Evolutionary conservation across 83 land plant genomes (phyloP).

Genomic region (Thuja plicata): DNA sequence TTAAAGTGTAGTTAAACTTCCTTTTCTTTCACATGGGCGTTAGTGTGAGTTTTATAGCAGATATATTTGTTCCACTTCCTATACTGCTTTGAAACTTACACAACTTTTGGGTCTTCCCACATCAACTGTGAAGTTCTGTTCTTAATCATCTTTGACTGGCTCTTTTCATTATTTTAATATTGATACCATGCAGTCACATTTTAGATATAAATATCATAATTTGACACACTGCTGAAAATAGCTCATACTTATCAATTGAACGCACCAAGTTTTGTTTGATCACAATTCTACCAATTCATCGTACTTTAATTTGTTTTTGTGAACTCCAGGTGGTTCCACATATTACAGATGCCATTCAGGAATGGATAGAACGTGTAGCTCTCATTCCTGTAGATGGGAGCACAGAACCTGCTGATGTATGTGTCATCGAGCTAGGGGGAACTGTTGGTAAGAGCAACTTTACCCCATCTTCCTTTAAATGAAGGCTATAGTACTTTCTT

Average conservation of each 20-base stretch:
- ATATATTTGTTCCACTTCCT: neutral
- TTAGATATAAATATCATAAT: no score
- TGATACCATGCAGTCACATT: neutral
- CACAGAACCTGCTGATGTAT: constrained; percentile 82
- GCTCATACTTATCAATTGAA: neutral
- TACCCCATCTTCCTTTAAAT: neutral
- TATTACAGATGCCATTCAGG: constrained; percentile 95
- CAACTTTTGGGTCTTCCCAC: neutral
- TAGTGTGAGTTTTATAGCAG: neutral
- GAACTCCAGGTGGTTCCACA: constrained; percentile 83
- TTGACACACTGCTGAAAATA: no score
- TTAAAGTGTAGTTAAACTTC: neutral
- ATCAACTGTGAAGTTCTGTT: neutral
- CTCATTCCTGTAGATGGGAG: constrained; percentile 88
- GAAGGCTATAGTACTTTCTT: neutral
- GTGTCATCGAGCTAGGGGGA: constrained; percentile 98
- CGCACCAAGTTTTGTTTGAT: neutral
- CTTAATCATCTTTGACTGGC: neutral
- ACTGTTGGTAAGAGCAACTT: constrained; percentile 62
- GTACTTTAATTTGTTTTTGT: neutral
- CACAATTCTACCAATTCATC: neutral
- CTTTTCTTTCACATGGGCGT: neutral
- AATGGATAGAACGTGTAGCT: constrained; percentile 96
- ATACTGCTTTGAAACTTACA: neutral
- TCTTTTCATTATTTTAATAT: neutral